Evolutionary conservation across 2,329 filamentous ascomycete species (phyloP), one percentile per base, ranked within the genome.

Genomic region (Cladophialophora chaetospira): DNA sequence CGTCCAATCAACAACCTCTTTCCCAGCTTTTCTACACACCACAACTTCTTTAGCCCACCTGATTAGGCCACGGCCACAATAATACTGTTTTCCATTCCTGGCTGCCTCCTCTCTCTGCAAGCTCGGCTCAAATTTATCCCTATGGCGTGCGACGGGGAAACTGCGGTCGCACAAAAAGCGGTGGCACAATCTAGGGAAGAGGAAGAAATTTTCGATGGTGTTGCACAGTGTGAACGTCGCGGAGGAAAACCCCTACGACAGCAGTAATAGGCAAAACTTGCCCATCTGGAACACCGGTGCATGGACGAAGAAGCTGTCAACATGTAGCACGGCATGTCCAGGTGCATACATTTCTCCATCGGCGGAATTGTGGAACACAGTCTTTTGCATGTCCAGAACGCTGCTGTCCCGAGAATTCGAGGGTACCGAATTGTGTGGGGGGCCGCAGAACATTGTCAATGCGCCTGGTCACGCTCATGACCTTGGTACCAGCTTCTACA

Each of bases 371-470:
- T 17, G 15, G 23, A 19, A 4, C 23, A 10, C 5, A 21, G 36
- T 11, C 23, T 11, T 40, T 21, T 19, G 36, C 15, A 40, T 19
- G 36, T 17, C 21, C 19, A 25, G 26, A 21, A 44, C 23, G 19
- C 13, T 44, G 23, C 42, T 5, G 17, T 35, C 25, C 48, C 47
- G 40, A 43, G 33, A 28, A 33, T 31, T 23, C 31, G 25, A 31
- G 33, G n/a, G 25, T 43, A 11, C 43, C n/a, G n/a, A 17, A 36
- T 53, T 52, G 43, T 25, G 29, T 45, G 58, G 58, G 23, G 35
- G 33, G 35, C 58, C 47, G 54, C 58, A 55, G 56, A 25, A n/a
- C n/a, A 42, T 38, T 36, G 54, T 61, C 58, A 40, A 43, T 55
- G 51, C 55, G 55, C 11, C 5, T 17, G 25, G 29, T 43, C 44